Base-by-base conservation (phyloP, 805 yeast genomes). In the Wickerhamiella bombiphila region DNA sequence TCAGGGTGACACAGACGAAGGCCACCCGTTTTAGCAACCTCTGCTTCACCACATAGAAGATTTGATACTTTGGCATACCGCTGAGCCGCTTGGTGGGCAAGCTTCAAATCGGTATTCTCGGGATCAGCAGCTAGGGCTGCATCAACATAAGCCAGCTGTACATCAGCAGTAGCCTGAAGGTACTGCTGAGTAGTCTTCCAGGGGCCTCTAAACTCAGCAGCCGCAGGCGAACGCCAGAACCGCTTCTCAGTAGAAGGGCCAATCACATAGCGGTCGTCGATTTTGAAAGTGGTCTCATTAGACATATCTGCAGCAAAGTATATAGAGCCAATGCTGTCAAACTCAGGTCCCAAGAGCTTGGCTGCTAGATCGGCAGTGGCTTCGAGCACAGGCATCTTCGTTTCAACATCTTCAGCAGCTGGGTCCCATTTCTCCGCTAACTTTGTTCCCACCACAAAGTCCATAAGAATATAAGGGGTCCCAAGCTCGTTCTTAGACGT, bases 391-490 rank as follows among this genome's bases (percentile, higher is more conserved):
- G 66, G 66, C 30, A 70, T 67, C 43, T 67, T 68, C 20, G 54
- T 52, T 26, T 64, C 59, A 37, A 69, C 65, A 43, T 79, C 82
- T 21, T 65, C 64, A 16, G 69, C 63, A 55, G 81, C 69, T 14
- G 98, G 97, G 46, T 80, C 73, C 98, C 98, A 88, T 44, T 73
- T 63, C 49, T 72, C 79, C 94, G 91, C 88, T 47, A 88, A 63
- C 42, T 80, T 68, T 20, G 75, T 78, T 35, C 96, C 95, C 36
- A 72, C 76, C 42, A 80, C 65, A 52, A 61, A 72, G 56, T 88
- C 95, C 76, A 80, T 71, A 46, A 88, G 63, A 39, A 82, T 75
- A 54, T 75, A 88, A 29, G 94, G 94, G 22, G 74, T 58, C 36
- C 73, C 70, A 24, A 86, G 52, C 11, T 74, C 67, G 55, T 86